Evolutionary conservation across 2,329 filamentous ascomycete species (phyloP).

Genomic region (Fusarium begoniae): DNA sequence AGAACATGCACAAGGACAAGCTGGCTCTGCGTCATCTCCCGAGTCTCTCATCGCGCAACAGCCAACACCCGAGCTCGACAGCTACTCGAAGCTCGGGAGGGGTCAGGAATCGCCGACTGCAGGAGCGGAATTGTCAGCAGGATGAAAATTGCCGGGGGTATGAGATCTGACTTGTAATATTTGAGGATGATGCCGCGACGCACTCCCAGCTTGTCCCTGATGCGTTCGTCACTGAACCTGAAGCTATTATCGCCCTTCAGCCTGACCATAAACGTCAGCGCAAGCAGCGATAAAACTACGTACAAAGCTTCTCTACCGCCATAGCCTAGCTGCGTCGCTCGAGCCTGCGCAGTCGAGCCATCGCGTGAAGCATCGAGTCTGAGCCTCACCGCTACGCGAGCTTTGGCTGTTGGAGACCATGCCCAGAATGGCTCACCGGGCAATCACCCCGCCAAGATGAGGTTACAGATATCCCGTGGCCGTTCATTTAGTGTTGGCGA

Average conservation of each 20-base stretch:
- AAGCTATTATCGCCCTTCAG: neutral
- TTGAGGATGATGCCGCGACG: neutral
- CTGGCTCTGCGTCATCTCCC: neutral
- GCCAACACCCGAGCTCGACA: neutral
- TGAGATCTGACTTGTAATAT: accelerated
- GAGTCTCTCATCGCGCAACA: neutral
- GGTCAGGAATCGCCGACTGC: neutral
- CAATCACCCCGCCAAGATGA: neutral
- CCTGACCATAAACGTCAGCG: neutral
- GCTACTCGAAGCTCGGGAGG: neutral
- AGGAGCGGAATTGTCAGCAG: neutral
- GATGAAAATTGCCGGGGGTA: accelerated
- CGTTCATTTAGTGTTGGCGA: too few species aligned
- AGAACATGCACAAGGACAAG: neutral
- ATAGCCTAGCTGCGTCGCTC: too few species aligned
- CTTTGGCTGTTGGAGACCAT: neutral
- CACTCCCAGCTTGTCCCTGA: accelerated
- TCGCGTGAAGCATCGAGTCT: neutral
- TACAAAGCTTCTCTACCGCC: accelerated
- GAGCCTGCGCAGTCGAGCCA: neutral
- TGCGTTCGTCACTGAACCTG: neutral
- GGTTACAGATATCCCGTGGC: too few species aligned
- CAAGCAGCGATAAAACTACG: neutral
- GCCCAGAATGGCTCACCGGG: neutral
- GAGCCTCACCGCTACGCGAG: too few species aligned